Percentiles rank a stretch among this genome's conserved stretches.
Conservation (phyloP, 2,329 filamentous ascomycete species). For the Ophiosphaerella narmari region DNA sequence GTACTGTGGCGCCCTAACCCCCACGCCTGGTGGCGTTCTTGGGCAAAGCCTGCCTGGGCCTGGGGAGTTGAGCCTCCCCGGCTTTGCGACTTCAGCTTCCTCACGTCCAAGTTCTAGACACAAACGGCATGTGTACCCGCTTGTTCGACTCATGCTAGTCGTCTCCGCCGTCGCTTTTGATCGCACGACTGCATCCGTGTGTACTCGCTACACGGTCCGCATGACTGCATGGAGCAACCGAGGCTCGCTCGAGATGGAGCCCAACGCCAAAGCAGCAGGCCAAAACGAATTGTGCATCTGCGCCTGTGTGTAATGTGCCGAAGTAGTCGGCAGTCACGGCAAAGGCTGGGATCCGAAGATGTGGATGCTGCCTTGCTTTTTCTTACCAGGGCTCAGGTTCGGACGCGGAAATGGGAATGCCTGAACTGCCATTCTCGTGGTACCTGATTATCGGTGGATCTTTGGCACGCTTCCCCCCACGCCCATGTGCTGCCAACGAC, state of each 20-base stretch:
- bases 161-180: not conserved
- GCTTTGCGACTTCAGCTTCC: constrained; percentile 9
- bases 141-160: constrained; percentile 2
- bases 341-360: constrained; percentile 20
- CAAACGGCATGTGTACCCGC: not conserved
- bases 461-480: constrained; percentile 29
- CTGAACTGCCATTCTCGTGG: constrained; percentile 28
- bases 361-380: constrained; percentile 34
- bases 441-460: constrained; percentile 39
- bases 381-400: constrained; percentile 30
- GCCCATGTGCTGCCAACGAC: constrained; percentile 15
- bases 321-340: constrained; percentile 27
- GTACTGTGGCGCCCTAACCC: constrained; percentile 10
- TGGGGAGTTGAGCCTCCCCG: constrained; percentile 19
- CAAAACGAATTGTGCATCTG: constrained; percentile 7
- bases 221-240: constrained; percentile 1
- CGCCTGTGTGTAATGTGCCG: constrained; percentile 12
- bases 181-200: not conserved
- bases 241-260: not conserved
- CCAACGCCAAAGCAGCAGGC: constrained; percentile 10
- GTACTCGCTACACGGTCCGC: constrained; percentile 1
- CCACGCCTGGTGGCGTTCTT: constrained; percentile 26
- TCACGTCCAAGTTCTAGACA: not conserved
- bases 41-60: constrained; percentile 17
- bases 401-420: constrained; percentile 11